A percentile compares a stretch with the other conserved stretches of the same genome.
Conservation (phyloP, 1,284 basidiomycete genomes). For the Moesziomyces aphidis region DNA sequence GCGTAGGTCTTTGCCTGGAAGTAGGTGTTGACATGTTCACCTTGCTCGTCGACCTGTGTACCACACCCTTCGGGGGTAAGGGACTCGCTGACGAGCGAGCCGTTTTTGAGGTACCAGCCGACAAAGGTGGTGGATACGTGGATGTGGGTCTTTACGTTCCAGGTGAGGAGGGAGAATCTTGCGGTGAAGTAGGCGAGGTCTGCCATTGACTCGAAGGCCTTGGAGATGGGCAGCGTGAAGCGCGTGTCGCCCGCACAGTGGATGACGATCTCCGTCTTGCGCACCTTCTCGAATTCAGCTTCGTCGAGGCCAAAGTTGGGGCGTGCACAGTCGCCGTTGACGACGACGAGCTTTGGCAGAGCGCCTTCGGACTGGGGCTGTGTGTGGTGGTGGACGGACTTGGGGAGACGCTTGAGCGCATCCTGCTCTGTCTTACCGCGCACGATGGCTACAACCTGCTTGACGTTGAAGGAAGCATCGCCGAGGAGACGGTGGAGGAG, state of each 20-base stretch:
- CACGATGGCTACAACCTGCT: slow-evolving; percentile 45
- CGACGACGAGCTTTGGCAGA: slow-evolving; percentile 36
- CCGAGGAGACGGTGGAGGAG: slow-evolving; percentile 37
- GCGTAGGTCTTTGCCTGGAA: slow-evolving; percentile 53
- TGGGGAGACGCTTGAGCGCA: slow-evolving; percentile 42
- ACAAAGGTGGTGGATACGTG: slow-evolving; percentile 52
- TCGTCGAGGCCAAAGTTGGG: slow-evolving; percentile 45
- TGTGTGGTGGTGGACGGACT: slow-evolving; percentile 34
- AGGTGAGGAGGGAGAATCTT: slow-evolving; percentile 45
- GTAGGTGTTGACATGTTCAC: slow-evolving; percentile 49
- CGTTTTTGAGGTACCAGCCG: slow-evolving; percentile 45
- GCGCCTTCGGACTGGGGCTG: slow-evolving; percentile 20
- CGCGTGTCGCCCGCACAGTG: slow-evolving; percentile 49
- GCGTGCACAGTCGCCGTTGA: slow-evolving; percentile 45
- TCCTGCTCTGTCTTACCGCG: slow-evolving; percentile 42
- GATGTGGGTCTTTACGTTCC: slow-evolving; percentile 51
- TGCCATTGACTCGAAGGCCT: slow-evolving; percentile 43
- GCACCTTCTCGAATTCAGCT: slow-evolving; percentile 32
- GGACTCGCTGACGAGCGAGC: slow-evolving; percentile 42
- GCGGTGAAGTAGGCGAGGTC: slow-evolving; percentile 48
- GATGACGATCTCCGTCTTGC: slow-evolving; percentile 51
- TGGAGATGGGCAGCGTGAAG: slow-evolving; percentile 38
- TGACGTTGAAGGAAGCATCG: slow-evolving; percentile 33
- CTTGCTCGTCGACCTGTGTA: slow-evolving; percentile 35
- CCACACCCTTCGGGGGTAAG: slow-evolving; percentile 35